These are phyloP conservation scores for Leccinellum albellum DNA, from an alignment of 768 basidiomycete genomes.

Conservation along the genomic window DNA sequence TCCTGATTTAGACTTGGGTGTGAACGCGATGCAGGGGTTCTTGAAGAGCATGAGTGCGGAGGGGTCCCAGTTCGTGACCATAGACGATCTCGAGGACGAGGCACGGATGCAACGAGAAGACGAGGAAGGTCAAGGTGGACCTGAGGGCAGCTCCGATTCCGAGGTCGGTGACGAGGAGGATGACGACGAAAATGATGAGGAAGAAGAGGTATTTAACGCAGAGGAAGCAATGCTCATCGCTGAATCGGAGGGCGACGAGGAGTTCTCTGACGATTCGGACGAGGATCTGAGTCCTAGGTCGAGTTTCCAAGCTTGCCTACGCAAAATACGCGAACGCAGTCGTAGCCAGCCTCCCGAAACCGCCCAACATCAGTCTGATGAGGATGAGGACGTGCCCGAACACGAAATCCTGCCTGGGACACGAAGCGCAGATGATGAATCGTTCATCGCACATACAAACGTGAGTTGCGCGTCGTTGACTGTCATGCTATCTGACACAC, in stretches of 20 bases:
- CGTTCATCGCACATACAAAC: conserved; percentile 50
- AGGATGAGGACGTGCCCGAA: conserved; percentile 20
- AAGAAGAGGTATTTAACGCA: conserved; percentile 38
- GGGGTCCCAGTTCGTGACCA: conserved; percentile 50
- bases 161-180: conserved; percentile 27
- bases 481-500: neutral
- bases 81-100: conserved; percentile 63
- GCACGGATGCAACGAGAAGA: conserved; percentile 48
- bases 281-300: conserved; percentile 32
- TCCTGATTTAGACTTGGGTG: conserved; percentile 45
- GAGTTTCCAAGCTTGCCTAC: conserved; percentile 36
- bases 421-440: conserved; percentile 56
- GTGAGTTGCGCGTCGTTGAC: conserved; percentile 34
- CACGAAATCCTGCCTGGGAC: conserved; percentile 17
- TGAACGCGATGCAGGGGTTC: conserved; percentile 52
- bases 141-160: conserved; percentile 22
- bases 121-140: conserved; percentile 33
- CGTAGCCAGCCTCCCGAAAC: conserved; percentile 14
- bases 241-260: conserved; percentile 26
- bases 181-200: conserved; percentile 18
- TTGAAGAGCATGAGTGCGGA: conserved; percentile 46
- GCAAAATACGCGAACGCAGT: conserved; percentile 27
- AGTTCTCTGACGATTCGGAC: conserved; percentile 26
- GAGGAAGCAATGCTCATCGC: conserved; percentile 48
- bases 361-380: conserved; percentile 10